A percentile compares a stretch with the other conserved stretches of the same genome.
These are phyloP conservation scores for Orychophragmus violaceus DNA, from an alignment of 345 rosid species.

Conservation along the genomic window DNA sequence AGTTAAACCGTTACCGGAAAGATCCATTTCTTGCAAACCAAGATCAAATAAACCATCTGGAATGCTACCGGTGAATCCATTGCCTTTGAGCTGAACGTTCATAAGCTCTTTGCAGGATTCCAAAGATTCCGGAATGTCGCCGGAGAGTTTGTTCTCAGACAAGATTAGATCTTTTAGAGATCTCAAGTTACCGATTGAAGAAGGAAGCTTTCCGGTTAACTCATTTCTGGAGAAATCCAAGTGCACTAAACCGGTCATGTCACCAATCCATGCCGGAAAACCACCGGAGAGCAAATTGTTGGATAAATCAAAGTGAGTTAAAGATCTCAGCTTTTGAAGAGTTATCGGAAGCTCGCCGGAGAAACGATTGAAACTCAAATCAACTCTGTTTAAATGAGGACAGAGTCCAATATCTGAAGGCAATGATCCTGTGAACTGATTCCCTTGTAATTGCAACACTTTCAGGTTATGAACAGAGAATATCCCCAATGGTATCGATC, in stretches of 20 bases:
- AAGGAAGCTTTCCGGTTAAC: constrained; percentile 56
- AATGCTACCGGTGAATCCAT: constrained; percentile 54
- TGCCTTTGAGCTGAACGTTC: constrained; percentile 44
- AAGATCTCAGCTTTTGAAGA: constrained; percentile 36
- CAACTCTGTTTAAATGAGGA: constrained; percentile 48
- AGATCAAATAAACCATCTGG: constrained; percentile 59
- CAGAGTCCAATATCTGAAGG: constrained; percentile 75
- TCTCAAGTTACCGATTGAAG: constrained; percentile 47
- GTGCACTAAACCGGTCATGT: constrained; percentile 40
- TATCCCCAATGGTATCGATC: constrained; percentile 48
- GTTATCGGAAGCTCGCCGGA: constrained; percentile 51
- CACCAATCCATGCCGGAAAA: constrained; percentile 62
- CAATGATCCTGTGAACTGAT: constrained; percentile 54
- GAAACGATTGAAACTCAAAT: constrained; percentile 58
- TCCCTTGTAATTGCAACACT: constrained; percentile 46
- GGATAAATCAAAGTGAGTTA: constrained; percentile 42
- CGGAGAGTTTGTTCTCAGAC: constrained; percentile 53
- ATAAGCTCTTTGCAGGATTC: constrained; percentile 43
- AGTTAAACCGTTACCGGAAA: constrained; percentile 47
- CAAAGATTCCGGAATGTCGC: constrained; percentile 61
- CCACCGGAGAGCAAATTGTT: constrained; percentile 58
- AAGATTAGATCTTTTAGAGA: constrained; percentile 45
- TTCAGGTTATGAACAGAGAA: constrained; percentile 50
- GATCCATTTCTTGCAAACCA: constrained; percentile 64
- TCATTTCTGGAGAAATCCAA: constrained; percentile 63